Base-by-base conservation (phyloP, 768 basidiomycete genomes). In the Hygrophorus pudorinus region DNA sequence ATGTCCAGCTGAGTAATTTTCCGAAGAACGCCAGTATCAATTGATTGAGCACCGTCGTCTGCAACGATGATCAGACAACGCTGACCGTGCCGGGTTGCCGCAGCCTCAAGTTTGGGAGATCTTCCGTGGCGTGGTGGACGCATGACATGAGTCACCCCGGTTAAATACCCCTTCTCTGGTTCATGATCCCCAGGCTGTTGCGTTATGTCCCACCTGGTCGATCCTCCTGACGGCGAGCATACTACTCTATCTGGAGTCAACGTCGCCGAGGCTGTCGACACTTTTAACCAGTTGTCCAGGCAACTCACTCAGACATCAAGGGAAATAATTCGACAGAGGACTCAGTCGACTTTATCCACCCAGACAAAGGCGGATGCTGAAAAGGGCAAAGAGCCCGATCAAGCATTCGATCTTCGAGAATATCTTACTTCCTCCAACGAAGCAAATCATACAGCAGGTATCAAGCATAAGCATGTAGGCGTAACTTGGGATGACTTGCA, bases 381-480 rank as follows among this genome's bases (percentile, higher is more conserved):
- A 52, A 71, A 72, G 40, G 66, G 56, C 11, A 59, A 59, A 3
- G 58, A 62, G 5, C 51, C 54, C 5, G 50, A 56, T 9, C 57
- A 65, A 10, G 57, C 56, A 0, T 85, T 84, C 50, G 75, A 84
- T 56, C 73, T 86, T 14, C 72, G 72, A 12, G 81, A 83, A 47
- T 85, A 82, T 51, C 67, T 86, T 24, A 64, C 75, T 2, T 75
- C 75, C 6, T 79, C 75, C 11, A 83, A 81, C 54, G 80, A 83
- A 51, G 76, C 77, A 1, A 70, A 76, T 41, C 73, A 83, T 44
- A 56, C 60, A 14, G 80, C 79, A 2, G 83, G 83, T 12, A 79
- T 85, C 38, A 73, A 72, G 47, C 78, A 80, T 53, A 86, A 86
- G 72, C 67, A 24, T 12, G 59, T 43, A 3, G 7, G 35, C 34